A percentile compares a stretch with the other conserved stretches of the same genome.
Evolutionary conservation across 2,329 filamentous ascomycete genomes (phyloP).

Genomic region (Sclerotinia sclerotiorum): DNA sequence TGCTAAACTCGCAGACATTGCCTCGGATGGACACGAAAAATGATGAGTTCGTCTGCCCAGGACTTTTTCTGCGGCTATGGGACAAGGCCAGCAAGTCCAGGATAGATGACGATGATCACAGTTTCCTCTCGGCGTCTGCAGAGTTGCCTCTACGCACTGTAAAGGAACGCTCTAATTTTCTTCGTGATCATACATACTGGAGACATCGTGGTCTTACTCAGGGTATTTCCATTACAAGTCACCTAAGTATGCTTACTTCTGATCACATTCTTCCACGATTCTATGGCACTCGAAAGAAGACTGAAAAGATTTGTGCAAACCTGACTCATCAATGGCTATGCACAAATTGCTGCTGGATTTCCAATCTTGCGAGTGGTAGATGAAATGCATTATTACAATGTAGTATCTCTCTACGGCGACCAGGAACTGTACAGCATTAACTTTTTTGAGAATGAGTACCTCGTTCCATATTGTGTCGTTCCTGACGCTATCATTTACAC

Average conservation of each 20-base stretch:
- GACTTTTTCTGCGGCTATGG: background rate
- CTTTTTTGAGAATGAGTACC: slow-evolving; percentile 2
- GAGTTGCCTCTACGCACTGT: background rate
- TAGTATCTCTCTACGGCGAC: background rate
- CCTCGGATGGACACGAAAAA: background rate
- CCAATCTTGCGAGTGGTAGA: background rate
- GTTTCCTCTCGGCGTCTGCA: background rate
- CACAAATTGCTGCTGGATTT: background rate
- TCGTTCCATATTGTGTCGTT: background rate
- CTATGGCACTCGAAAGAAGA: background rate
- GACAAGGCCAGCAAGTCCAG: background rate
- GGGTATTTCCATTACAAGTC: background rate
- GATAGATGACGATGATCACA: background rate
- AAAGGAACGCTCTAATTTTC: background rate
- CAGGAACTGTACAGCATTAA: background rate
- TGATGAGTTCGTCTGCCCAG: background rate
- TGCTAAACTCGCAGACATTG: background rate
- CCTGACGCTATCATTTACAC: background rate
- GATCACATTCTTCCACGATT: background rate
- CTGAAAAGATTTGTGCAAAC: background rate
- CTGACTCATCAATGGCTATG: slow-evolving; percentile 4
- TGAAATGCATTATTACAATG: background rate
- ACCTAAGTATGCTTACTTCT: background rate
- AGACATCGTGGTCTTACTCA: background rate
- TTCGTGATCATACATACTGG: background rate